Percentiles rank a stretch among this genome's conserved stretches.
Conservation (phyloP, 441 rosid species). For the Populus hybrid region DNA sequence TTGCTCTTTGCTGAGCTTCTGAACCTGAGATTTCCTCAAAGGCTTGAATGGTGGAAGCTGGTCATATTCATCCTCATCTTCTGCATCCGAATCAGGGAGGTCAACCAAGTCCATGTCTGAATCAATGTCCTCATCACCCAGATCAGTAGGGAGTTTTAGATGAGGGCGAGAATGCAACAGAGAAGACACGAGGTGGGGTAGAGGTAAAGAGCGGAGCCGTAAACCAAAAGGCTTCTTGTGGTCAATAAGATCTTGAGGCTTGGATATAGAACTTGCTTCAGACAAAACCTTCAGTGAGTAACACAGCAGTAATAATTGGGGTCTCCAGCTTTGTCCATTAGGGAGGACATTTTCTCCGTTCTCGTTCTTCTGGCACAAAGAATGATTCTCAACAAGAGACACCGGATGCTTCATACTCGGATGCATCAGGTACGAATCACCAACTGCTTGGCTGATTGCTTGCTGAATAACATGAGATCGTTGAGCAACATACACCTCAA, state of each 20-base stretch:
- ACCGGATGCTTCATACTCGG: constrained; percentile 56
- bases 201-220: constrained; percentile 39
- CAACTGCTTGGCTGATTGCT: constrained; percentile 56
- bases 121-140: constrained; percentile 40
- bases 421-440: constrained; percentile 48
- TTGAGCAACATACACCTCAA: constrained; percentile 55
- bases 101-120: constrained; percentile 43
- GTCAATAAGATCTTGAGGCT: constrained; percentile 36
- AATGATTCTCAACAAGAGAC: constrained; percentile 67
- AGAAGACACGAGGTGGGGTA: constrained; percentile 56
- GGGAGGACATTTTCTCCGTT: constrained; percentile 45
- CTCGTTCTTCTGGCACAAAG: constrained; percentile 36
- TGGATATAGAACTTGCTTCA: constrained; percentile 40
- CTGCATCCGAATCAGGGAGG: constrained; percentile 29
- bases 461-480: constrained; percentile 55
- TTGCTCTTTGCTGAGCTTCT: constrained; percentile 49
- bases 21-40: constrained; percentile 41
- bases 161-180: constrained; percentile 52
- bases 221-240: constrained; percentile 42
- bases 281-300: constrained; percentile 62
- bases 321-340: constrained; percentile 56
- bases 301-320: constrained; percentile 59
- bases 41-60: constrained; percentile 67
- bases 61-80: constrained; percentile 43
- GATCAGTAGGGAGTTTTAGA: constrained; percentile 38